These are phyloP conservation scores for Immersiporthe knoxdaviesiana DNA, from an alignment of 2,329 filamentous ascomycete species.

Conservation along the genomic window DNA sequence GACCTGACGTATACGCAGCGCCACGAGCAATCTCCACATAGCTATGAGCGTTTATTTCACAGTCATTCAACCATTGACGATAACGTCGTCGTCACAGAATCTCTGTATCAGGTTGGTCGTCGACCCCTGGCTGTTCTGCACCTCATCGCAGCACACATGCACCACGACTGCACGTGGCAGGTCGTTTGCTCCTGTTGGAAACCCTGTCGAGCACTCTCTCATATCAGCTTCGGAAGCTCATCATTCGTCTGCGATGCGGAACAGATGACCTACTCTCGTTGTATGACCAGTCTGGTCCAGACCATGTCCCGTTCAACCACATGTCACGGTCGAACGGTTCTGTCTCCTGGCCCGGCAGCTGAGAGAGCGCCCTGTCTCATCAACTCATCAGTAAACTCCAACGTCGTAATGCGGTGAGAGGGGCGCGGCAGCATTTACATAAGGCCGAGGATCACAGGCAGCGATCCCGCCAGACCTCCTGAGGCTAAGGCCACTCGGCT, in stretches of 20 bases:
- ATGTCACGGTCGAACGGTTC: neutral
- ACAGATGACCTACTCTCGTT: neutral
- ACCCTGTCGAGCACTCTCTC: neutral
- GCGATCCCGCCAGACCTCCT: neutral
- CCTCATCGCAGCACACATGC: slow-evolving; percentile 7
- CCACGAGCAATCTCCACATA: neutral
- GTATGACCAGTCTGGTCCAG: slow-evolving; percentile 9
- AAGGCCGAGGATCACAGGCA: slow-evolving; percentile 12
- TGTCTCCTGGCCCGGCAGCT: neutral
- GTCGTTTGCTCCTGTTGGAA: neutral
- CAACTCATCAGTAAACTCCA: neutral
- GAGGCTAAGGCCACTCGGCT: neutral
- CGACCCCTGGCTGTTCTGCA: neutral
- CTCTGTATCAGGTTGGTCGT: neutral
- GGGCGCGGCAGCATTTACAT: neutral
- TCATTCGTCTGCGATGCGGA: neutral
- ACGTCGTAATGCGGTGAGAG: too few species aligned
- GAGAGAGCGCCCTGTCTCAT: slow-evolving; percentile 1
- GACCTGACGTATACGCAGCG: neutral
- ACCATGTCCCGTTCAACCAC: neutral
- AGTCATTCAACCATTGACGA: neutral
- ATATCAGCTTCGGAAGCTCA: neutral
- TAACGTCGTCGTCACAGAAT: neutral
- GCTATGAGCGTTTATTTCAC: neutral
- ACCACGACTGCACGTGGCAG: neutral